Evolutionary conservation across 805 yeast species (phyloP).

Genomic region (Candida ortonii): DNA sequence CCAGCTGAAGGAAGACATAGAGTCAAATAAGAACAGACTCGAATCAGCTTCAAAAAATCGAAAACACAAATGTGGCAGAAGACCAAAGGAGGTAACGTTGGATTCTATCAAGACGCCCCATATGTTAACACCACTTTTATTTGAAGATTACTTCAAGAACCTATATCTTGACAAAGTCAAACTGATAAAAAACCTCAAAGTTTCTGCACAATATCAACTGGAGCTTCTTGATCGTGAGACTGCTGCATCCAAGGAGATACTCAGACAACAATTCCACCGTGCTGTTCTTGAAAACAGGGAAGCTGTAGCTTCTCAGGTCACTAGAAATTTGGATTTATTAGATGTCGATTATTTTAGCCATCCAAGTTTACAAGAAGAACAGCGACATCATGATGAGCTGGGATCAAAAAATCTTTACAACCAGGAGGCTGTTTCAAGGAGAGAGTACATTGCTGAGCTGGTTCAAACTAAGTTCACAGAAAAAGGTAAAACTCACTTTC

Average conservation of each 20-base stretch:
- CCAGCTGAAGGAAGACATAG: constrained; percentile 18
- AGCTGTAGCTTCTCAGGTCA: constrained; percentile 13
- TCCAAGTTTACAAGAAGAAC: too few species aligned
- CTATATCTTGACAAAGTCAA: constrained; percentile 12
- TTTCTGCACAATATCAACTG: constrained; percentile 14
- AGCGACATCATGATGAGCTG: too few species aligned
- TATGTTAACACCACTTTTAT: constrained; percentile 11
- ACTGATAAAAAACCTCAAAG: constrained; percentile 11
- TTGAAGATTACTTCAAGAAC: constrained; percentile 15
- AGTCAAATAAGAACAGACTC: constrained; percentile 14
- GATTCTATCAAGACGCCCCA: constrained; percentile 10
- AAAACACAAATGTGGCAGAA: constrained; percentile 7
- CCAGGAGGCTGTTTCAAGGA: constrained; percentile 5
- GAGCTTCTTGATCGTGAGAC: constrained; percentile 14
- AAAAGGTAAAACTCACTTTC: constrained; percentile 11
- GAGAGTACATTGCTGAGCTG: constrained; percentile 2
- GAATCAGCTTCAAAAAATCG: neutral
- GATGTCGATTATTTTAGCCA: too few species aligned
- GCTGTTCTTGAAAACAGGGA: constrained; percentile 23
- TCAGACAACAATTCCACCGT: constrained; percentile 10
- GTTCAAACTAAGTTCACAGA: constrained; percentile 10
- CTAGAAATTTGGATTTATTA: constrained; percentile 16
- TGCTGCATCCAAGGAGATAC: constrained; percentile 7
- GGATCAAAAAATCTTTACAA: constrained; percentile 3
- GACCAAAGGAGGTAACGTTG: constrained; percentile 7